Base-by-base conservation (phyloP, 306 rosid genomes). In the Cicer cuneatum region DNA sequence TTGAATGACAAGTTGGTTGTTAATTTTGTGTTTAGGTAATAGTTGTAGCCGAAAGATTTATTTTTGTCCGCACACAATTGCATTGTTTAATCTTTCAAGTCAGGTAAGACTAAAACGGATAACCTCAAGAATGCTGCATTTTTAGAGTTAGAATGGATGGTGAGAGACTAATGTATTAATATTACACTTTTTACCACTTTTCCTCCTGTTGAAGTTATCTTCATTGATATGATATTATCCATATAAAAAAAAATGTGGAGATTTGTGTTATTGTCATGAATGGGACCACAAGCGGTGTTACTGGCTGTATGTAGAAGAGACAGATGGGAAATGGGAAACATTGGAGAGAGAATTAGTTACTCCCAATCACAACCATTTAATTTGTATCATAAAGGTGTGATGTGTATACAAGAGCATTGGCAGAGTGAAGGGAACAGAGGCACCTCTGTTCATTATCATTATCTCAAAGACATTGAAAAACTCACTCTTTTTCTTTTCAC, bases 301-400 rank as follows among this genome's bases (percentile, higher is more conserved):
- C 78, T 78, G 82, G 96, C 81, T 81, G 60, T 79, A 74, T 77
- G 75, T 80, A 83, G 84, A 86, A 90, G 93, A 84, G 92, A 93
- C 96, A 92, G 96, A 89, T 80, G 96, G 96, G 64, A 87, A 82
- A 80, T 71, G 80, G 92, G 98, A 84, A 62, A 92, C 94, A 88
- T 59, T 19, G 78, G 80, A 73, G 84, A 80, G 81, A 85, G 74
- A 83, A 71, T 72, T 81, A 84, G 78, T 88, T 80, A 86, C 87
- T 73, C 81, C 82, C 83, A 83, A 83, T 76, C 73, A 53, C 88
- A 87, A 65, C 92, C 90, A 79, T 83, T 89, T 79, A 80, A 81
- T 81, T 66, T 83, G 87, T 80, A 86, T n/a, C 72, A 61, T 80
- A 78, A 85, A 87, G 80, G 70, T 70, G n/a, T 72, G 21, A 69